Evolutionary conservation across 805 yeast genomes (phyloP).

Genomic region (Tetrapisispora phaffii): DNA sequence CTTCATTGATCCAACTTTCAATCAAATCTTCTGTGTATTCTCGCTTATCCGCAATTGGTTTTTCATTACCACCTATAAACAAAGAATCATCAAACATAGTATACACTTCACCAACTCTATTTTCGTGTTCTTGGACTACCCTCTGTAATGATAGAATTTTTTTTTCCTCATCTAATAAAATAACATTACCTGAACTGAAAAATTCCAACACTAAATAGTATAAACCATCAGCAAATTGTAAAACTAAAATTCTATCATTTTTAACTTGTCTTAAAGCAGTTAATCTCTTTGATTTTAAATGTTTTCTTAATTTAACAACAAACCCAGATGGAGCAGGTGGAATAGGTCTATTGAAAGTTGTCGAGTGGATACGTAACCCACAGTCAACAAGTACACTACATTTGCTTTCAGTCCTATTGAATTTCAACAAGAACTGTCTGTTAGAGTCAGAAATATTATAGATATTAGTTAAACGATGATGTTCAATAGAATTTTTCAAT

Average conservation of each 20-base stretch:
- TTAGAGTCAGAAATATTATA: slow-evolving; percentile 67
- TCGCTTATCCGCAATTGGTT: neutral
- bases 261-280: slow-evolving; percentile 65
- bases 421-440: slow-evolving; percentile 69
- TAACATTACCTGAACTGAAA: slow-evolving; percentile 88
- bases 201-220: slow-evolving; percentile 77
- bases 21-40: slow-evolving; percentile 14
- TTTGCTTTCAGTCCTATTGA: slow-evolving; percentile 76
- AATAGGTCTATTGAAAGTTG: slow-evolving; percentile 72
- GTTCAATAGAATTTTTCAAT: slow-evolving; percentile 44
- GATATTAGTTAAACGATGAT: slow-evolving; percentile 71
- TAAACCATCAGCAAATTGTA: slow-evolving; percentile 76
- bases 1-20: slow-evolving; percentile 25
- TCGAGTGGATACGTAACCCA: slow-evolving; percentile 70
- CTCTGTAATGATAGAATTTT: slow-evolving; percentile 69
- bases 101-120: slow-evolving; percentile 65
- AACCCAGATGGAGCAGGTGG: slow-evolving; percentile 78
- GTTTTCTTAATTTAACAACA: slow-evolving; percentile 78
- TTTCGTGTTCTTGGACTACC: slow-evolving; percentile 63
- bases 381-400: slow-evolving; percentile 69
- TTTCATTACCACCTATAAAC: slow-evolving; percentile 24
- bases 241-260: slow-evolving; percentile 72
- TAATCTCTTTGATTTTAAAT: slow-evolving; percentile 68
- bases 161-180: slow-evolving; percentile 59
- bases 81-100: slow-evolving; percentile 45